A percentile compares a stretch with the other conserved stretches of the same genome.
Conservation (phyloP, 2,329 filamentous ascomycete species). For the Trichoderma sp. region DNA sequence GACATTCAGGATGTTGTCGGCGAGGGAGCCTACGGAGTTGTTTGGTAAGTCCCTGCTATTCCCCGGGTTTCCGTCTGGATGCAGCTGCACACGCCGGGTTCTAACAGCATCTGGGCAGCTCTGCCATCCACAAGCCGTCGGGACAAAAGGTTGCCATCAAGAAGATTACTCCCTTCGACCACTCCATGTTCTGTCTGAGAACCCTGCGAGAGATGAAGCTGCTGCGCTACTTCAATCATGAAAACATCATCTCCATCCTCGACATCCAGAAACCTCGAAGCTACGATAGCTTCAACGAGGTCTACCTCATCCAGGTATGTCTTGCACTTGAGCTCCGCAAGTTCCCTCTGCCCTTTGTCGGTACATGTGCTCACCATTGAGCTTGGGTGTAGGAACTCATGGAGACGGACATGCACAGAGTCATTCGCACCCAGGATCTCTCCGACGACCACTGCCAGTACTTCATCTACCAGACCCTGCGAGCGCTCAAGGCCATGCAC, state of each 20-base stretch:
- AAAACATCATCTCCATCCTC: conserved; percentile 99
- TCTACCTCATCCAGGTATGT: conserved; percentile 93
- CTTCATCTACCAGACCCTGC: conserved; percentile 99
- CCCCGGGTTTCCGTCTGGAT: background rate
- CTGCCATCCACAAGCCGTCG: conserved; percentile 95
- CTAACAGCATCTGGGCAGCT: conserved; percentile 51
- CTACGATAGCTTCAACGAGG: conserved; percentile 94
- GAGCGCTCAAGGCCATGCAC: conserved; percentile 98
- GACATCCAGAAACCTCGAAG: conserved; percentile 97
- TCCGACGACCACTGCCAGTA: conserved; percentile 99
- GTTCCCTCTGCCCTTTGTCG: background rate
- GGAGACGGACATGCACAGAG: conserved; percentile 99
- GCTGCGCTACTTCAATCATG: conserved; percentile 97
- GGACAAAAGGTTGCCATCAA: conserved; percentile 99
- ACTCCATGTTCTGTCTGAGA: conserved; percentile 97
- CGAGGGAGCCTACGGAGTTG: conserved; percentile 96
- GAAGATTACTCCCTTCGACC: conserved; percentile 99
- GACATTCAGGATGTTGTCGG: conserved; percentile 99
- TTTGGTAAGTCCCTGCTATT: conserved; percentile 67
- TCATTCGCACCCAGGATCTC: conserved; percentile 96
- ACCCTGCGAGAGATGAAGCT: conserved; percentile 99
- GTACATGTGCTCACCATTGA: background rate
- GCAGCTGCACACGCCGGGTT: background rate
- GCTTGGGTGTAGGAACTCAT: conserved; percentile 73
- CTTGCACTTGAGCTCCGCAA: background rate